These are phyloP conservation scores for Suillus decipiens DNA, from an alignment of 768 basidiomycete species.

Conservation along the genomic window DNA sequence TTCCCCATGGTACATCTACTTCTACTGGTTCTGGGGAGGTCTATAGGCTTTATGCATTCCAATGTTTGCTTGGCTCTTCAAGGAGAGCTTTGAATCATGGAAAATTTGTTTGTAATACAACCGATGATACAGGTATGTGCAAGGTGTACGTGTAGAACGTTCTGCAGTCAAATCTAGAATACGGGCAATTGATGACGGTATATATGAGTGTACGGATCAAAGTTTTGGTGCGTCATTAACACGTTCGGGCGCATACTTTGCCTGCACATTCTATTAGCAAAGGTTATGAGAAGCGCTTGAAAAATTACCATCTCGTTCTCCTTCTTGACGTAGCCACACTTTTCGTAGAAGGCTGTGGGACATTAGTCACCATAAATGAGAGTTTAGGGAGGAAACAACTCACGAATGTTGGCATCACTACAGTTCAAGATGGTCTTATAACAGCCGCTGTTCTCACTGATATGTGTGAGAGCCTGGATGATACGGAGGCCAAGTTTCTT, in stretches of 20 bases:
- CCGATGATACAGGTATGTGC: slow-evolving; percentile 21
- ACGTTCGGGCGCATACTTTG: slow-evolving; percentile 56
- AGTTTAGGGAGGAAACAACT: slow-evolving; percentile 36
- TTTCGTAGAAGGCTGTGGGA: slow-evolving; percentile 87
- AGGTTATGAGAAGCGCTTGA: not conserved
- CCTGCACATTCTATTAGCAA: slow-evolving; percentile 36
- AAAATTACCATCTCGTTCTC: slow-evolving; percentile 87
- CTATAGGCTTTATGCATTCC: not conserved
- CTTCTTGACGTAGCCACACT: slow-evolving; percentile 91
- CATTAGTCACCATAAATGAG: slow-evolving; percentile 9
- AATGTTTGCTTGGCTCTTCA: not conserved
- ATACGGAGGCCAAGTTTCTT: slow-evolving; percentile 87
- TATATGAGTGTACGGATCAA: slow-evolving; percentile 14
- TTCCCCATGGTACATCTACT: not conserved
- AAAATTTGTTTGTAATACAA: not conserved
- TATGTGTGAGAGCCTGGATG: slow-evolving; percentile 81
- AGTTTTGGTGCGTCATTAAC: slow-evolving; percentile 19
- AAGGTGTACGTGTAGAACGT: slow-evolving; percentile 10
- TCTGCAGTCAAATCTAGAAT: slow-evolving; percentile 13
- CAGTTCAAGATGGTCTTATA: slow-evolving; percentile 99
- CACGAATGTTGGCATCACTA: slow-evolving; percentile 87
- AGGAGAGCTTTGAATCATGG: not conserved
- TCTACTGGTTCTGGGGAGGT: not conserved
- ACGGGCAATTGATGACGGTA: slow-evolving; percentile 13
- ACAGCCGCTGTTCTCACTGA: slow-evolving; percentile 78